These are phyloP conservation scores for Suillus ampliporus DNA, from an alignment of 768 basidiomycete species.

Conservation along the genomic window DNA sequence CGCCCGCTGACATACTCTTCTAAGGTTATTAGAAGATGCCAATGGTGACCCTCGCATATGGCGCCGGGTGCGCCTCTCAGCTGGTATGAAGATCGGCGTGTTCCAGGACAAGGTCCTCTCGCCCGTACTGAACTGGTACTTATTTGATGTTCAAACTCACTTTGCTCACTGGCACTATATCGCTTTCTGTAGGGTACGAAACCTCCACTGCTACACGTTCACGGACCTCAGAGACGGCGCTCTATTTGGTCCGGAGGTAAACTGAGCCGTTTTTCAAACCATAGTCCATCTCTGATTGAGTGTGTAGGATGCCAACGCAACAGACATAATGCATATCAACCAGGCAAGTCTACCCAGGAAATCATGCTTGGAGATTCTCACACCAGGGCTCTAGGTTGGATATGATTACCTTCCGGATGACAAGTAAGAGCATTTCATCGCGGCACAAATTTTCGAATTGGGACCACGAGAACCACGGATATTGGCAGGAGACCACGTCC, in stretches of 20 bases:
- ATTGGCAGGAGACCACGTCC: slow-evolving; percentile 33
- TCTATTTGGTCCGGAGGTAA: slow-evolving; percentile 39
- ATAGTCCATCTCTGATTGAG: not conserved
- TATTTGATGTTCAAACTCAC: slow-evolving; percentile 1
- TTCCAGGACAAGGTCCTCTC: slow-evolving; percentile 43
- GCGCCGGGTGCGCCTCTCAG: slow-evolving; percentile 40
- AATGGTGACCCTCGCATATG: slow-evolving; percentile 34
- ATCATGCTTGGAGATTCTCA: not conserved
- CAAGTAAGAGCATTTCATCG: slow-evolving; percentile 11
- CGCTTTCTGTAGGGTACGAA: slow-evolving; percentile 24
- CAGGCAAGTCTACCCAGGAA: slow-evolving; percentile 14
- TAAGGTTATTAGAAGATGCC: slow-evolving; percentile 11
- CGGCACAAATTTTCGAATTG: not conserved
- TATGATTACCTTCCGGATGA: slow-evolving; percentile 37
- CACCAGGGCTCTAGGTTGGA: slow-evolving; percentile 26
- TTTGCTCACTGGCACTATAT: slow-evolving; percentile 9
- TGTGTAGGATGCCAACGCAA: slow-evolving; percentile 24
- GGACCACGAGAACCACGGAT: slow-evolving; percentile 26
- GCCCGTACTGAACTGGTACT: slow-evolving; percentile 41
- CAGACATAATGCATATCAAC: slow-evolving; percentile 30
- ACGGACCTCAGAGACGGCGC: slow-evolving; percentile 43
- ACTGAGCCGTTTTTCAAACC: not conserved
- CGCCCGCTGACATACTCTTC: slow-evolving; percentile 1
- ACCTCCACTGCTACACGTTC: slow-evolving; percentile 39
- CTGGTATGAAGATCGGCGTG: slow-evolving; percentile 38